Percentiles rank a stretch among this genome's conserved stretches.
Conservation (phyloP, 768 basidiomycete species). For the Leccinum fibrillosum region DNA sequence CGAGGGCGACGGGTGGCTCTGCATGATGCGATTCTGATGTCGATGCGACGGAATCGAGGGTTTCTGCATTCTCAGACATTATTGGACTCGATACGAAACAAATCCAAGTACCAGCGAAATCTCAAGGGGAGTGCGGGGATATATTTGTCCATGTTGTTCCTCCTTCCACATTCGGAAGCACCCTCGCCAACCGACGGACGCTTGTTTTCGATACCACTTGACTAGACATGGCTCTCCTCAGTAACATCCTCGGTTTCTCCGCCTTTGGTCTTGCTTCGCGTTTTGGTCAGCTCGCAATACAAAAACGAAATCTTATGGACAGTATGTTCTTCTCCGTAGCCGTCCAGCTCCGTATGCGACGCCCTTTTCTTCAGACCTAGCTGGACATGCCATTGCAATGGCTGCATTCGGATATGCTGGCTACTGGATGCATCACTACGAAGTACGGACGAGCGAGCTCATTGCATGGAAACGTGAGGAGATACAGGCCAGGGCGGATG, state of each 20-base stretch:
- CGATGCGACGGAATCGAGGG: neutral
- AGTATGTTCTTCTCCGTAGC: conserved; percentile 51
- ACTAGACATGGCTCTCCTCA: conserved; percentile 54
- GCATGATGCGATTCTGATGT: conserved; percentile 3
- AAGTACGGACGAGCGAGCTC: conserved; percentile 56
- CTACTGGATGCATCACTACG: conserved; percentile 73
- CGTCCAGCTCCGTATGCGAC: neutral
- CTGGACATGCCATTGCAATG: conserved; percentile 68
- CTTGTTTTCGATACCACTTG: neutral
- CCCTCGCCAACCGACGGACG: neutral
- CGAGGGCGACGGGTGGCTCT: conserved; percentile 8
- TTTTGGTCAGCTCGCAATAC: conserved; percentile 84
- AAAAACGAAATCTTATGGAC: conserved; percentile 71
- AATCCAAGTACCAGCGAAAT: neutral
- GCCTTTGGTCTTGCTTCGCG: conserved; percentile 79
- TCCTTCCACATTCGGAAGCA: conserved; percentile 13
- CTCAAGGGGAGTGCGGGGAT: conserved; percentile 2
- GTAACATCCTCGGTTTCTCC: conserved; percentile 75
- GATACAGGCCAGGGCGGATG: conserved; percentile 47
- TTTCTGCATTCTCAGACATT: conserved; percentile 16
- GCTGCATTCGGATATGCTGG: conserved; percentile 68
- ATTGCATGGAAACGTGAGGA: conserved; percentile 61
- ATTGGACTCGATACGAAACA: neutral
- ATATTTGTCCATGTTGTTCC: conserved; percentile 26
- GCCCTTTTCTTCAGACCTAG: conserved; percentile 51